Conservation (phyloP, 2,329 filamentous ascomycete species). For the Monilinia fructicola region DNA sequence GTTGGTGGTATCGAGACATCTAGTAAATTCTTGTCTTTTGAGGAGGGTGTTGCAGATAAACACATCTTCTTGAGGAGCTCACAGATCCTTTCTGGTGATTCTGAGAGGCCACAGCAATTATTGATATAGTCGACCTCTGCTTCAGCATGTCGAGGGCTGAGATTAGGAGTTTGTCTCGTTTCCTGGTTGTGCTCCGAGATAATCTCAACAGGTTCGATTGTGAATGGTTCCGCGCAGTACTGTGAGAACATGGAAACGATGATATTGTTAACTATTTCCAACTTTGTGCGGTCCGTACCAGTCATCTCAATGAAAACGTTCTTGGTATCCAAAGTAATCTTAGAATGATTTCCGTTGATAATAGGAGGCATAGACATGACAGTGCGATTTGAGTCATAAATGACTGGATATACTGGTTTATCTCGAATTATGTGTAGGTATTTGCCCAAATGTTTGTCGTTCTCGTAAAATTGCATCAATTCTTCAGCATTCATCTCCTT, state of each 20-base stretch:
- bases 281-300: constrained; percentile 91
- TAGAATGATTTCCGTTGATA: constrained; percentile 96
- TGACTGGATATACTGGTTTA: constrained; percentile 90
- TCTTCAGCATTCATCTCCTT: constrained; percentile 84
- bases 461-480: constrained; percentile 93
- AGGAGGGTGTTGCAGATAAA: constrained; percentile 74
- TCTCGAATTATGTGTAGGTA: constrained; percentile 95
- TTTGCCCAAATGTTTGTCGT: constrained; percentile 85
- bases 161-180: constrained; percentile 76
- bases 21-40: constrained; percentile 66
- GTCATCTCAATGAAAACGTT: constrained; percentile 98
- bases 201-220: constrained; percentile 90
- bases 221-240: constrained; percentile 86
- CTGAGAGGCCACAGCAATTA: constrained; percentile 78
- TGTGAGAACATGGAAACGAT: constrained; percentile 96
- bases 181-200: constrained; percentile 87
- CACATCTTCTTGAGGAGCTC: constrained; percentile 86
- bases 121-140: constrained; percentile 94
- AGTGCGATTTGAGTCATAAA: constrained; percentile 81
- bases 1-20: constrained; percentile 85
- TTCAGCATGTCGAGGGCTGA: constrained; percentile 72
- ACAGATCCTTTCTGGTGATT: constrained; percentile 73
- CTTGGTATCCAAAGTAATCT: constrained; percentile 86
- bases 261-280: constrained; percentile 93
- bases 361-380: constrained; percentile 96